These are phyloP conservation scores for Lasiodiplodia theobromae DNA, from an alignment of 2,329 filamentous ascomycete genomes.

Conservation along the genomic window DNA sequence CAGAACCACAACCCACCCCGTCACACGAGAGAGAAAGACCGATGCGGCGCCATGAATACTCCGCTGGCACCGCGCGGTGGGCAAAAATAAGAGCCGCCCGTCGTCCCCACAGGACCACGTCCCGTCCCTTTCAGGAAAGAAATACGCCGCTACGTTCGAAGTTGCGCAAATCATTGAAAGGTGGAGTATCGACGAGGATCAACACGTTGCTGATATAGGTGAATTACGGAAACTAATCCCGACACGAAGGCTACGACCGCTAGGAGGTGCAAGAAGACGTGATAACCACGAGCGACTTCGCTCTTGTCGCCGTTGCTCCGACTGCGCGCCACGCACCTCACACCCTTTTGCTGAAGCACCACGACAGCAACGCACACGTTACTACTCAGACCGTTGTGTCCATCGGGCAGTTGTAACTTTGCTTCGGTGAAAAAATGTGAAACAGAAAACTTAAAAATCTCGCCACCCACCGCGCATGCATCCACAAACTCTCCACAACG, in stretches of 20 bases:
- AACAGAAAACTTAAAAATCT: too few relatives aligned
- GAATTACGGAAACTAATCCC: neutral
- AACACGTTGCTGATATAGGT: constrained; percentile 6
- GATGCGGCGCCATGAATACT: constrained; percentile 1
- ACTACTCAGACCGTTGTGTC: too few relatives aligned
- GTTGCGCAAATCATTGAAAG: neutral
- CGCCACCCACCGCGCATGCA: too few relatives aligned
- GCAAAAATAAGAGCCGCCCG: neutral
- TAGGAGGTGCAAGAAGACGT: neutral
- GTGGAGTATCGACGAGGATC: neutral
- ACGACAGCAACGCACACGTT: too few relatives aligned
- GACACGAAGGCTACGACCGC: neutral
- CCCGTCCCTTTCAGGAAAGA: constrained; percentile 7
- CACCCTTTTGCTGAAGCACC: too few relatives aligned
- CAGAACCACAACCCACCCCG: neutral
- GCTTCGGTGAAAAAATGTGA: too few relatives aligned
- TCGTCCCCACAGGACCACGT: neutral
- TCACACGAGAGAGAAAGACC: neutral
- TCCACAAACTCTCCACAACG: too few relatives aligned
- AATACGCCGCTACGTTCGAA: constrained; percentile 21
- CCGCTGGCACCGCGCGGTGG: neutral
- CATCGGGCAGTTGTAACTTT: too few relatives aligned
- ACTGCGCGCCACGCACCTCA: too few relatives aligned
- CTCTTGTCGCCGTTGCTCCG: neutral
- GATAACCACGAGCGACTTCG: neutral